phyloP scores from a whole-genome alignment of 2,329 filamentous ascomycete genomes.

The Verticillium albo-atrum region DNA sequence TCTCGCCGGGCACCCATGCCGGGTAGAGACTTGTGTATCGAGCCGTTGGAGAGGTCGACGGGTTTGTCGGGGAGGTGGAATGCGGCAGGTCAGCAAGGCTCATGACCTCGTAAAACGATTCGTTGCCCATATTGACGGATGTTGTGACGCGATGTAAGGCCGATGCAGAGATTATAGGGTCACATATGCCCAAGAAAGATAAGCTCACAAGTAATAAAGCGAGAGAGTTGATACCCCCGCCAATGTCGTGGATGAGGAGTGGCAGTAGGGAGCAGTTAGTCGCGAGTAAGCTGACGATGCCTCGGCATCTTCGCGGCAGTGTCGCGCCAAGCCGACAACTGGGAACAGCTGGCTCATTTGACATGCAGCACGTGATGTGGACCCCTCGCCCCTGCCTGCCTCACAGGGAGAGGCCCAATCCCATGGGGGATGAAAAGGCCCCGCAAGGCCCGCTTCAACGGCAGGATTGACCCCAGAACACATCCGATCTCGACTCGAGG shows the following conservation, averaged over 20 bases:
- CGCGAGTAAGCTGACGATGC: too few species aligned
- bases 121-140: neutral
- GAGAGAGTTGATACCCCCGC: too few species aligned
- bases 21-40: conserved; percentile 10
- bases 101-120: neutral
- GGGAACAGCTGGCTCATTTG: neutral
- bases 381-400: neutral
- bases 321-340: too few species aligned
- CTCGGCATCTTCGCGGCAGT: neutral
- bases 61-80: neutral
- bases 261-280: too few species aligned
- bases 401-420: neutral
- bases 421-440: neutral
- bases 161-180: too few species aligned
- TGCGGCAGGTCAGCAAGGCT: neutral
- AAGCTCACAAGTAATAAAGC: too few species aligned
- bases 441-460: neutral
- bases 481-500: neutral
- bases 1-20: conserved; percentile 9
- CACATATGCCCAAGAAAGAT: too few species aligned
- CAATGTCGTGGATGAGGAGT: too few species aligned
- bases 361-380: neutral
- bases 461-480: neutral
- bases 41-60: neutral
- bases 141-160: too few species aligned